phyloP scores from a whole-genome alignment of 169 alveolate genomes.

The Blepharisma undulans region DNA sequence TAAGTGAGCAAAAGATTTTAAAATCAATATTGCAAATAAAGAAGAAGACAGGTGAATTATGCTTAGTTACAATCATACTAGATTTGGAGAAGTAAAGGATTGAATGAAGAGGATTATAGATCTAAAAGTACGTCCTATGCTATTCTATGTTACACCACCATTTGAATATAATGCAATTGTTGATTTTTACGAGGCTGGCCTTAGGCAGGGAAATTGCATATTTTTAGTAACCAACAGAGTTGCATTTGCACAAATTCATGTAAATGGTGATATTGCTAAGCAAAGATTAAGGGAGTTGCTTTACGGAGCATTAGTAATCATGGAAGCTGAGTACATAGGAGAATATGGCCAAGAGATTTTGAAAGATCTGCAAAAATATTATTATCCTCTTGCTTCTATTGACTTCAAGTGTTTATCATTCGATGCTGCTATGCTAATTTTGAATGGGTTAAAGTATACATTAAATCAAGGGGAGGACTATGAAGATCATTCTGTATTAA shows the following conservation, averaged over 20 bases:
- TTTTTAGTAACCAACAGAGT: background rate
- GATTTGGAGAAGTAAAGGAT: background rate
- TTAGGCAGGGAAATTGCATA: background rate
- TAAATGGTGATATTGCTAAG: background rate
- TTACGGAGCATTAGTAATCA: background rate
- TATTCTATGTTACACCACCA: background rate
- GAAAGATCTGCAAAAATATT: background rate
- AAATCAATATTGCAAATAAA: background rate
- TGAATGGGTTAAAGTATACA: background rate
- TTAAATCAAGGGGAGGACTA: background rate
- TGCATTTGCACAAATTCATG: background rate
- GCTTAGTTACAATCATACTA: background rate
- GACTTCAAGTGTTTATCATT: background rate
- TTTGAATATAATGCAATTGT: background rate
- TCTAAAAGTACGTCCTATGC: background rate
- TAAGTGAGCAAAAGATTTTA: background rate
- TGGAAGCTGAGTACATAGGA: background rate
- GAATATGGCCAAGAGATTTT: background rate
- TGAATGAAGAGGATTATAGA: background rate
- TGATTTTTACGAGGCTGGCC: background rate
- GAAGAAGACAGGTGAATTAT: background rate
- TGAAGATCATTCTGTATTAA: background rate
- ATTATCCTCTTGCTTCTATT: background rate
- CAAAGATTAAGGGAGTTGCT: background rate
- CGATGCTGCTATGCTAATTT: background rate